phyloP scores from a whole-genome alignment of 768 basidiomycete genomes.

The Pulveroboletus frians region DNA sequence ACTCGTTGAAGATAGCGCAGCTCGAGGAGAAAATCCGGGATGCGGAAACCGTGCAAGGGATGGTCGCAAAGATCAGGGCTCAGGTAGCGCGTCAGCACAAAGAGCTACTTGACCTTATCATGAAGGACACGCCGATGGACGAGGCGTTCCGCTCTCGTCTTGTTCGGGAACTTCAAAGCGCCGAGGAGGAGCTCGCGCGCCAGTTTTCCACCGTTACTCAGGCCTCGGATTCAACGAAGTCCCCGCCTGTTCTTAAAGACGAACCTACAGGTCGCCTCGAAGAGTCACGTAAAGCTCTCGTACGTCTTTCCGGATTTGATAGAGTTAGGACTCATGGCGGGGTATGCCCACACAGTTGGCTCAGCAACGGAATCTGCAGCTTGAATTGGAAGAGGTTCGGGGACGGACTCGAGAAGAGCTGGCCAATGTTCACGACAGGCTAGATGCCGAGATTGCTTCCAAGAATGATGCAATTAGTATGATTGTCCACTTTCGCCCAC shows the following conservation, averaged over 20 bases:
- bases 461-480: constrained; percentile 59
- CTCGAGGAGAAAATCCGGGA: constrained; percentile 60
- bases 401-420: constrained; percentile 61
- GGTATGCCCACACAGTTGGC: constrained; percentile 40
- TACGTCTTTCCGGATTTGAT: constrained; percentile 28
- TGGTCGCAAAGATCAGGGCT: constrained; percentile 52
- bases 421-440: constrained; percentile 46
- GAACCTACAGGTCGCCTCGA: constrained; percentile 44
- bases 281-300: constrained; percentile 66
- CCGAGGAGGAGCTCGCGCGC: constrained; percentile 40
- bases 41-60: constrained; percentile 44
- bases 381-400: constrained; percentile 62
- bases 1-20: constrained; percentile 55
- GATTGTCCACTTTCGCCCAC: constrained; percentile 5
- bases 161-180: constrained; percentile 55
- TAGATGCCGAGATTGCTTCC: constrained; percentile 46
- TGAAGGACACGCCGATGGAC: constrained; percentile 52
- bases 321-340: not conserved
- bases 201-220: constrained; percentile 27
- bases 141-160: constrained; percentile 57
- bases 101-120: constrained; percentile 66
- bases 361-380: constrained; percentile 59
- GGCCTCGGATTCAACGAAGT: constrained; percentile 39
- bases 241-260: constrained; percentile 41
- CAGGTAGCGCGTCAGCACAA: constrained; percentile 63